Conservation (phyloP, 257 asterid genomes). For the Penstemon davidsonii region DNA sequence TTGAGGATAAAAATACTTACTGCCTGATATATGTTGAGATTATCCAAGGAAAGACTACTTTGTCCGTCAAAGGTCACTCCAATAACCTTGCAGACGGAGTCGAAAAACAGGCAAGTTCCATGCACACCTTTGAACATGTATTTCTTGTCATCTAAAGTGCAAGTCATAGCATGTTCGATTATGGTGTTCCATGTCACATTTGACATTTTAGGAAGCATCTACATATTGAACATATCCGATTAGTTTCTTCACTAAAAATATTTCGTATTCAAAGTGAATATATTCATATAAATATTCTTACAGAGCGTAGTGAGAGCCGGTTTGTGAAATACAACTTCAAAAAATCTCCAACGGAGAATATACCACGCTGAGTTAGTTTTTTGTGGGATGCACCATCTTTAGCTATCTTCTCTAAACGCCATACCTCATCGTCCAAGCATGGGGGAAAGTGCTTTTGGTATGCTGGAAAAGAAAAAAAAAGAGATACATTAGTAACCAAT, state of each 20-base stretch:
- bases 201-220: slow-evolving; percentile 63
- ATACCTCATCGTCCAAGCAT: slow-evolving; percentile 54
- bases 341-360: slow-evolving; percentile 58
- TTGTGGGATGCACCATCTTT: slow-evolving; percentile 67
- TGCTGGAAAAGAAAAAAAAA: slow-evolving; percentile 42
- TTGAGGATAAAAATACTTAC: slow-evolving; percentile 39
- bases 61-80: slow-evolving; percentile 63
- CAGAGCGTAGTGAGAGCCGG: slow-evolving; percentile 47
- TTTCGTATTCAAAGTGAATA: background rate
- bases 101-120: slow-evolving; percentile 45
- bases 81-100: slow-evolving; percentile 55
- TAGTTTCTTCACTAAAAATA: background rate
- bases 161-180: slow-evolving; percentile 52
- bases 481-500: slow-evolving; percentile 14
- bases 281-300: slow-evolving; percentile 42
- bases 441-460: slow-evolving; percentile 84
- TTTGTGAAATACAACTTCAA: slow-evolving; percentile 46
- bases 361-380: slow-evolving; percentile 35
- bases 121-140: slow-evolving; percentile 40
- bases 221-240: slow-evolving; percentile 23
- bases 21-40: slow-evolving; percentile 49
- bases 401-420: slow-evolving; percentile 86
- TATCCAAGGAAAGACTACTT: slow-evolving; percentile 39
- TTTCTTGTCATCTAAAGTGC: slow-evolving; percentile 47
- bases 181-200: slow-evolving; percentile 65